A percentile compares a stretch with the other conserved stretches of the same genome.
These are phyloP conservation scores for Spongiforma sp. DNA, from an alignment of 1,284 basidiomycete species.

Conservation along the genomic window DNA sequence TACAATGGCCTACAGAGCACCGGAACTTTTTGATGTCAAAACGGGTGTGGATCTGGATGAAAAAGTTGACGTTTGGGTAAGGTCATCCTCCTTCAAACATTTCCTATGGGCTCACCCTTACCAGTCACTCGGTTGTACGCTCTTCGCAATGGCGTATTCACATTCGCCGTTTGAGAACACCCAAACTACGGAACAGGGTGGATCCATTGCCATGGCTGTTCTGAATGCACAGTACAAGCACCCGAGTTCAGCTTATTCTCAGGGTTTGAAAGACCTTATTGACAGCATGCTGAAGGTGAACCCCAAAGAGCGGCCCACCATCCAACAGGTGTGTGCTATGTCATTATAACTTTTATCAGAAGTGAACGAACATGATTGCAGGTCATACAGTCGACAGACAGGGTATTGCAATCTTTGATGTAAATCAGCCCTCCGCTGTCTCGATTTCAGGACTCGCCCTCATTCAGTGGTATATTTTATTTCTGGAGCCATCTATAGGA, in stretches of 20 bases:
- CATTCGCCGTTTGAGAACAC: constrained; percentile 93
- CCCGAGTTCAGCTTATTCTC: constrained; percentile 80
- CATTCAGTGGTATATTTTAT: constrained; percentile 15
- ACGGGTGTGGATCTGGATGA: constrained; percentile 88
- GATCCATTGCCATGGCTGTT: constrained; percentile 95
- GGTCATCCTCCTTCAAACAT: constrained; percentile 28
- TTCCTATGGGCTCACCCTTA: constrained; percentile 6
- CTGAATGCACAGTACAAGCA: constrained; percentile 91
- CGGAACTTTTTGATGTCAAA: constrained; percentile 95
- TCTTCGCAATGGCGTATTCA: constrained; percentile 91
- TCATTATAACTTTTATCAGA: constrained; percentile 1
- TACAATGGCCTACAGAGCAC: constrained; percentile 96
- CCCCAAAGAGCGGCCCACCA: constrained; percentile 81
- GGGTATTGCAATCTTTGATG: constrained; percentile 61
- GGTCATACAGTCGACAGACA: constrained; percentile 76
- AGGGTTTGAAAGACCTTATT: constrained; percentile 81
- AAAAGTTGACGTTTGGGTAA: constrained; percentile 95
- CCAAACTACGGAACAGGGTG: constrained; percentile 86
- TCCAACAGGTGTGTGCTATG: constrained; percentile 70
- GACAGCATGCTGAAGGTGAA: constrained; percentile 85
- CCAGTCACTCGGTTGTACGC: constrained; percentile 90
- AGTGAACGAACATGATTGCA: constrained; percentile 36
- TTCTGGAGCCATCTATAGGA: constrained; percentile 13
- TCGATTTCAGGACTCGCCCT: constrained; percentile 7
- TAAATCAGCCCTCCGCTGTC: constrained; percentile 33